Evolutionary conservation across 2,329 filamentous ascomycete species (phyloP).

Genomic region (Apiospora koreana): DNA sequence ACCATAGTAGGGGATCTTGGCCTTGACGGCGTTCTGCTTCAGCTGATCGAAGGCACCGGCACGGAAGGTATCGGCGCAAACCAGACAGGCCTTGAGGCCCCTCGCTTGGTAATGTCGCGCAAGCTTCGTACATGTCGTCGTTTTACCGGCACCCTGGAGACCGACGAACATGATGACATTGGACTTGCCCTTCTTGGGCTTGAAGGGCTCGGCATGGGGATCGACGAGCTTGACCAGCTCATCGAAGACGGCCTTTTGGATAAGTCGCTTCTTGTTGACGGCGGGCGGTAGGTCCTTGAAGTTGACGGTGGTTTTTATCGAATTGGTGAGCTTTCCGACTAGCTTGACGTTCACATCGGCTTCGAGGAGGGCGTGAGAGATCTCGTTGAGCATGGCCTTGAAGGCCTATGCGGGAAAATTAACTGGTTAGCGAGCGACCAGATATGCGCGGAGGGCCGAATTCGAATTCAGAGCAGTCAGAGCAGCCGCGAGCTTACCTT

Average conservation of each 20-base stretch:
- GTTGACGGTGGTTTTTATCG: slow-evolving; percentile 87
- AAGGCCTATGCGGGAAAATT: slow-evolving; percentile 68
- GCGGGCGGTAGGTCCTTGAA: slow-evolving; percentile 89
- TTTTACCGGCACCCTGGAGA: slow-evolving; percentile 96
- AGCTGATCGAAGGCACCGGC: slow-evolving; percentile 97
- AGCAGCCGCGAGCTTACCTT: slow-evolving; percentile 61
- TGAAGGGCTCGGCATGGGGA: slow-evolving; percentile 92
- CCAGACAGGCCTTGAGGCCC: slow-evolving; percentile 89
- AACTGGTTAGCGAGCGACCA: slow-evolving; percentile 39
- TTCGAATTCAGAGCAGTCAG: not conserved
- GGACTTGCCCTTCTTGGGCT: slow-evolving; percentile 91
- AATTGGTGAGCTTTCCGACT: slow-evolving; percentile 87
- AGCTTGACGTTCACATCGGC: slow-evolving; percentile 97
- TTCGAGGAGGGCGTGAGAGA: slow-evolving; percentile 91
- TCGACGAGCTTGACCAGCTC: slow-evolving; percentile 95
- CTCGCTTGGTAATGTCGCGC: slow-evolving; percentile 92
- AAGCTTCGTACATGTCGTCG: slow-evolving; percentile 96
- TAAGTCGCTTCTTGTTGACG: slow-evolving; percentile 97
- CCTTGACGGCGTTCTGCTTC: slow-evolving; percentile 98
- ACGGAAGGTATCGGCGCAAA: slow-evolving; percentile 98
- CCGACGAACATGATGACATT: slow-evolving; percentile 99
- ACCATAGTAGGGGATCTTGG: slow-evolving; percentile 98
- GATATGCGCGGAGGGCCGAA: slow-evolving; percentile 8
- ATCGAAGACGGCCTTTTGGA: slow-evolving; percentile 97
- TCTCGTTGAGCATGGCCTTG: slow-evolving; percentile 97